Evolutionary conservation across 192 early-diverging fungal species (phyloP).

Genomic region (Radiomyces spectabilis): DNA sequence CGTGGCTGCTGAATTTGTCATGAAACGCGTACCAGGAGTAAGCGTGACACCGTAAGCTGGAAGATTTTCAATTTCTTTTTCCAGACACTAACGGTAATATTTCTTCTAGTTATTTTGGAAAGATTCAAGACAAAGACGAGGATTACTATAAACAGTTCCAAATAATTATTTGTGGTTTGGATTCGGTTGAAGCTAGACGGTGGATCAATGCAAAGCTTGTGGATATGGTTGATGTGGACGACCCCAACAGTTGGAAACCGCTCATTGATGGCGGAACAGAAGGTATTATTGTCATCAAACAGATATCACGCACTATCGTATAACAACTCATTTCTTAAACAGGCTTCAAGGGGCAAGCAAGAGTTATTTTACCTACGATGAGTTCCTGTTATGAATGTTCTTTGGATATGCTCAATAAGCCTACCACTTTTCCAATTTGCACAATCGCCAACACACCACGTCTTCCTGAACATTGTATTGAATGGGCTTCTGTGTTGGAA

Average conservation of each 20-base stretch:
- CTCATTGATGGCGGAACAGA: conserved; percentile 96
- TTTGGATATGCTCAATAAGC: conserved; percentile 85
- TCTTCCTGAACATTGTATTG: conserved; percentile 96
- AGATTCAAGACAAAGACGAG: conserved; percentile 94
- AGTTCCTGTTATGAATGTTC: conserved; percentile 96
- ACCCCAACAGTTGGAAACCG: conserved; percentile 71
- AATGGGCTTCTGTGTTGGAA: conserved; percentile 90
- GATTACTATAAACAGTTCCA: conserved; percentile 88
- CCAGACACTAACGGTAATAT: no score
- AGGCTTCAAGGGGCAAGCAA: conserved; percentile 92
- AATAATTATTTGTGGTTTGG: conserved; percentile 88
- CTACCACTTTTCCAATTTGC: conserved; percentile 88
- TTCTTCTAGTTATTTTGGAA: conserved; percentile 58
- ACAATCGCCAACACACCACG: conserved; percentile 98
- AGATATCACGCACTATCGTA: not conserved
- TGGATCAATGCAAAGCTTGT: conserved; percentile 95
- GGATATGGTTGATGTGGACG: conserved; percentile 65
- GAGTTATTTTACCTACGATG: conserved; percentile 81
- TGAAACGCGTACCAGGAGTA: conserved; percentile 57
- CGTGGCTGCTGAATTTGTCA: conserved; percentile 72
- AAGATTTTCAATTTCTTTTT: not conserved
- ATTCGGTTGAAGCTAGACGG: conserved; percentile 90
- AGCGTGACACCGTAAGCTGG: conserved; percentile 59
- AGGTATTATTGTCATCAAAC: conserved; percentile 29
- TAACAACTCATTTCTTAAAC: not conserved